Percentiles rank a stretch among this genome's conserved stretches.
Conservation (phyloP, 1,139 yeast genomes). For the Fermentozyma sake region DNA sequence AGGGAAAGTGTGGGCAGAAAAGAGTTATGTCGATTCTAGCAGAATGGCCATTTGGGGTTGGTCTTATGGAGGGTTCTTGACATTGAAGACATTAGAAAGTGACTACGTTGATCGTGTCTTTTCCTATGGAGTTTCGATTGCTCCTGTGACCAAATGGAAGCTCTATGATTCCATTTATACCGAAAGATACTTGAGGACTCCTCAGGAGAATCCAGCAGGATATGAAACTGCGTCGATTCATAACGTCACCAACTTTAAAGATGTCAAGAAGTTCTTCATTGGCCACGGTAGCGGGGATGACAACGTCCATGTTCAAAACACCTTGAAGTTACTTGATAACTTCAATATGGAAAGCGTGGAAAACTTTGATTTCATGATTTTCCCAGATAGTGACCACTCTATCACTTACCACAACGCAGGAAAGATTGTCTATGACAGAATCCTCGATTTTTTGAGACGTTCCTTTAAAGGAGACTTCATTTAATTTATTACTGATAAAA, state of each 20-base stretch:
- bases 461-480: conserved; percentile 49
- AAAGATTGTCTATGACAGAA: conserved; percentile 59
- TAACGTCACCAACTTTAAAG: conserved; percentile 42
- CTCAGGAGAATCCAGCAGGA: conserved; percentile 57
- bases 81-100: conserved; percentile 66
- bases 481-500: conserved; percentile 1
- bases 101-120: conserved; percentile 55
- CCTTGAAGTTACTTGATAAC: conserved; percentile 59
- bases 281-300: conserved; percentile 85
- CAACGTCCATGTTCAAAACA: conserved; percentile 74
- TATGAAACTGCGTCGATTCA: conserved; percentile 51
- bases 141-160: conserved; percentile 79
- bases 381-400: conserved; percentile 77
- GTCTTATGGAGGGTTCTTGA: conserved; percentile 80
- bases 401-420: conserved; percentile 70
- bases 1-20: conserved; percentile 53
- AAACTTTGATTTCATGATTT: conserved; percentile 68
- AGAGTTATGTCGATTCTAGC: conserved; percentile 52
- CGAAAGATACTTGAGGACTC: conserved; percentile 73
- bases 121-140: conserved; percentile 70
- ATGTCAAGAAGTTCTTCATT: conserved; percentile 56
- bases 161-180: conserved; percentile 75
- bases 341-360: conserved; percentile 56
- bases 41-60: conserved; percentile 78
- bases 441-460: conserved; percentile 52